Evolutionary conservation across 345 rosid species (phyloP).

Genomic region (Populus nigra): DNA sequence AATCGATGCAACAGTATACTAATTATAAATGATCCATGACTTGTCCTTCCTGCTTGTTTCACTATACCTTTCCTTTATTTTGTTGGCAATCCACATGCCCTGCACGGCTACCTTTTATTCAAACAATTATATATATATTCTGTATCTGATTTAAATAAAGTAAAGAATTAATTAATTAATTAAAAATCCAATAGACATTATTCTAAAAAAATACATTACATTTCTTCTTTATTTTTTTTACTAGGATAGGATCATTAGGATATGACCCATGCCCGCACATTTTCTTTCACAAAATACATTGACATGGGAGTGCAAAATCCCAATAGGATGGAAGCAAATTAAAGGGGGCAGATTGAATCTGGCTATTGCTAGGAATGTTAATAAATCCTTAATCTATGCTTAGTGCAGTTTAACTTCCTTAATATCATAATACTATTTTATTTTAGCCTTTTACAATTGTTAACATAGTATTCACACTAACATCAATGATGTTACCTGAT

Average conservation of each 20-base stretch:
- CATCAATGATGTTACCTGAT: too few species aligned
- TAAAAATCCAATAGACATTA: background rate
- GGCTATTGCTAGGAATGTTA: slow-evolving; percentile 1
- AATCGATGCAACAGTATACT: too few species aligned
- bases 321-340: background rate
- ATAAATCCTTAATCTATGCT: slow-evolving; percentile 3
- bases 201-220: background rate
- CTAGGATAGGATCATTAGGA: slow-evolving; percentile 12
- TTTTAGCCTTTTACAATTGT: too few species aligned
- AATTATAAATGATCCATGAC: too few species aligned
- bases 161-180: too few species aligned
- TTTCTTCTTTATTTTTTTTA: background rate
- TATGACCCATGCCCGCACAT: slow-evolving; percentile 24
- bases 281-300: slow-evolving; percentile 16
- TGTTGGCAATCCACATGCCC: too few species aligned
- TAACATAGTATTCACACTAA: too few species aligned
- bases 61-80: too few species aligned
- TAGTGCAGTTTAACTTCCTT: slow-evolving; percentile 20
- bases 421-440: background rate
- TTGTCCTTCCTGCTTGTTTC: too few species aligned
- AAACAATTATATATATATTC: too few species aligned
- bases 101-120: too few species aligned
- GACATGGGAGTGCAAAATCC: slow-evolving; percentile 17
- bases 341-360: background rate
- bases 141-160: too few species aligned